phyloP scores from a whole-genome alignment of 257 asterid species.

The Nicotiana benthamiana region DNA sequence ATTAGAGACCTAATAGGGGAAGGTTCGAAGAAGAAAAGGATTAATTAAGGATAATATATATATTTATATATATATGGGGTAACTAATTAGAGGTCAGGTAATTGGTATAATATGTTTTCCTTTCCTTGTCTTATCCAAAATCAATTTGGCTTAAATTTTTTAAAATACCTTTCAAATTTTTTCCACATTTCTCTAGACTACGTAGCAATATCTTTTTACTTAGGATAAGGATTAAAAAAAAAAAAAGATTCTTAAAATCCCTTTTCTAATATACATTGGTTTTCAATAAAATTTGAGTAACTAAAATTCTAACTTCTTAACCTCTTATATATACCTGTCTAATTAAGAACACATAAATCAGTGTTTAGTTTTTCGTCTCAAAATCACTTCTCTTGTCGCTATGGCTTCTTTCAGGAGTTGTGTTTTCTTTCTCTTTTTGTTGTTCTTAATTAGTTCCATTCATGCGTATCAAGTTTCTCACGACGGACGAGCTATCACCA shows the following conservation, averaged over 20 bases:
- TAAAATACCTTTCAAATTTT: background rate
- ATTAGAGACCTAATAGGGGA: background rate
- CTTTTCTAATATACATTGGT: too few species aligned
- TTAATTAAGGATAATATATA: too few species aligned
- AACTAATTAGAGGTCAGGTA: background rate
- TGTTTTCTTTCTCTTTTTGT: background rate
- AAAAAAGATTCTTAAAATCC: background rate
- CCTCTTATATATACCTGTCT: background rate
- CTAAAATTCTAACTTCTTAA: background rate
- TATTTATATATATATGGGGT: too few species aligned
- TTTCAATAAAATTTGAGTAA: background rate
- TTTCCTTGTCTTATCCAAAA: background rate
- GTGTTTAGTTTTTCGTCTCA: background rate
- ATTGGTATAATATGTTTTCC: background rate
- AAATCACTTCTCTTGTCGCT: background rate
- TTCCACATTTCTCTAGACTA: background rate
- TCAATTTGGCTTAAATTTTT: background rate
- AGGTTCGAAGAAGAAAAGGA: background rate
- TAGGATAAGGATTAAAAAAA: background rate
- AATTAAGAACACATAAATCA: background rate
- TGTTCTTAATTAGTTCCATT: background rate
- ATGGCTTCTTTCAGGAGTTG: background rate
- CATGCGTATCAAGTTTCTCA: slow-evolving; percentile 30
- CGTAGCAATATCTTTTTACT: background rate
- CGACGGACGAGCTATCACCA: slow-evolving; percentile 55